A percentile compares a stretch with the other conserved stretches of the same genome.
Conservation (phyloP, 495 filamentous ascomycete genomes). For the Neurospora africana region DNA sequence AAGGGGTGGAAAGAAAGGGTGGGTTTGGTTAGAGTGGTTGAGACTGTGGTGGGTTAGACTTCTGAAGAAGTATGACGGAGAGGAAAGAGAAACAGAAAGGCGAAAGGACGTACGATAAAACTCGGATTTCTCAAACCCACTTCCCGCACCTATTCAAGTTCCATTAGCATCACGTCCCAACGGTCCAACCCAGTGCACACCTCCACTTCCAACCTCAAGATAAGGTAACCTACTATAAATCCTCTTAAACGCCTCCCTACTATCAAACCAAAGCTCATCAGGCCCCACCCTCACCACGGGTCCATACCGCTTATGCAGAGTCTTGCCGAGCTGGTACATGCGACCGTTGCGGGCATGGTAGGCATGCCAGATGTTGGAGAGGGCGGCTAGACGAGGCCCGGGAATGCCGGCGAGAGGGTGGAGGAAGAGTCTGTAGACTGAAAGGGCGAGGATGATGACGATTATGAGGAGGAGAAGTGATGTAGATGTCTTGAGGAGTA, state of each 20-base stretch:
- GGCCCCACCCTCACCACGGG: slow-evolving; percentile 47
- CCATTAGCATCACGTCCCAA: background rate
- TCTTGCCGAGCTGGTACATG: slow-evolving; percentile 18
- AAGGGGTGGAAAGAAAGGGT: slow-evolving; percentile 5
- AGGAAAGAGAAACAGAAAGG: background rate
- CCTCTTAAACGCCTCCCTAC: slow-evolving; percentile 24
- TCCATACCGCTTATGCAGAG: slow-evolving; percentile 42
- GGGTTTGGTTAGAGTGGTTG: slow-evolving; percentile 19
- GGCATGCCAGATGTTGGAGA: slow-evolving; percentile 31
- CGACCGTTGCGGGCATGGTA: slow-evolving; percentile 20
- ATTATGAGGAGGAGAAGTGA: background rate
- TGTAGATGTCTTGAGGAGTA: background rate
- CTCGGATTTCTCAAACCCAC: slow-evolving; percentile 24
- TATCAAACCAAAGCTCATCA: slow-evolving; percentile 41
- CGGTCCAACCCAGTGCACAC: too few relatives aligned
- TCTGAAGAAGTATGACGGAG: too few relatives aligned
- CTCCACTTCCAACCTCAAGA: too few relatives aligned
- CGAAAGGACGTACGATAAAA: slow-evolving; percentile 25
- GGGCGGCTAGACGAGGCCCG: slow-evolving; percentile 24
- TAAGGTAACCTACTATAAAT: slow-evolving; percentile 26
- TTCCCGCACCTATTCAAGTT: slow-evolving; percentile 13
- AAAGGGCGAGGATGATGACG: background rate
- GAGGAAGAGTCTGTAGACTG: slow-evolving; percentile 16
- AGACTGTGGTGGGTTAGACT: slow-evolving; percentile 11
- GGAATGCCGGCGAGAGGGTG: slow-evolving; percentile 27